Percentiles rank a stretch among this genome's conserved stretches.
phyloP scores from a whole-genome alignment of 208 protist genomes.

The Sergeia podlipaevii region DNA sequence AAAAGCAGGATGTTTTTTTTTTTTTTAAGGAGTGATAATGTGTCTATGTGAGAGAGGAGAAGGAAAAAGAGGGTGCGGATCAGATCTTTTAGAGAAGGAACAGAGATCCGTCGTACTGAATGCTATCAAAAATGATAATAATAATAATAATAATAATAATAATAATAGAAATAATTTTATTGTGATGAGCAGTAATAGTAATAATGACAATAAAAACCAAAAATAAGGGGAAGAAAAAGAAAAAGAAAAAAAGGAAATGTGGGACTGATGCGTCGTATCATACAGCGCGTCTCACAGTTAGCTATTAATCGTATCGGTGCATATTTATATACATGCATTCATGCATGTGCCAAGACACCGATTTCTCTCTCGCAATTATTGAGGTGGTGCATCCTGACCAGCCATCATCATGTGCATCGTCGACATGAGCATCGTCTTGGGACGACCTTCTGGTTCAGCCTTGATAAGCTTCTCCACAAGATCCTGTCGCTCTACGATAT shows the following conservation, averaged over 20 bases:
- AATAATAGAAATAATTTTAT: no score
- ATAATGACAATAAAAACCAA: neutral
- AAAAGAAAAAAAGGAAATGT: constrained; percentile 7
- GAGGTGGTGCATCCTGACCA: no score
- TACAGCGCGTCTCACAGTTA: neutral
- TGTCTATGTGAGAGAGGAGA: neutral
- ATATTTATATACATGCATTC: no score
- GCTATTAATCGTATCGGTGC: no score
- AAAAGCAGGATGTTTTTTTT: neutral
- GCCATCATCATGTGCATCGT: constrained; percentile 43
- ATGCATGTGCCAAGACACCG: no score
- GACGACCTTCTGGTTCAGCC: constrained; percentile 69
- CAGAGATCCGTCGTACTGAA: no score
- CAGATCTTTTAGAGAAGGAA: no score
- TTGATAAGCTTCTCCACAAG: constrained; percentile 66
- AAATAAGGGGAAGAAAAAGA: neutral
- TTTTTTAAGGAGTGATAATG: neutral
- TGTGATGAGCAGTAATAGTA: neutral
- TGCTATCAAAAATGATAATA: no score
- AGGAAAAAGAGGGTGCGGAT: no score
- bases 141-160: no score
- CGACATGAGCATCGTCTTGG: constrained; percentile 60
- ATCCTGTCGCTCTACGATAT: constrained; percentile 68
- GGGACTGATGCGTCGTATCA: neutral
- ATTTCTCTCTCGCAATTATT: no score